These are phyloP conservation scores for Aureobasidium sp. DNA, from an alignment of 2,329 filamentous ascomycete species.

Conservation along the genomic window DNA sequence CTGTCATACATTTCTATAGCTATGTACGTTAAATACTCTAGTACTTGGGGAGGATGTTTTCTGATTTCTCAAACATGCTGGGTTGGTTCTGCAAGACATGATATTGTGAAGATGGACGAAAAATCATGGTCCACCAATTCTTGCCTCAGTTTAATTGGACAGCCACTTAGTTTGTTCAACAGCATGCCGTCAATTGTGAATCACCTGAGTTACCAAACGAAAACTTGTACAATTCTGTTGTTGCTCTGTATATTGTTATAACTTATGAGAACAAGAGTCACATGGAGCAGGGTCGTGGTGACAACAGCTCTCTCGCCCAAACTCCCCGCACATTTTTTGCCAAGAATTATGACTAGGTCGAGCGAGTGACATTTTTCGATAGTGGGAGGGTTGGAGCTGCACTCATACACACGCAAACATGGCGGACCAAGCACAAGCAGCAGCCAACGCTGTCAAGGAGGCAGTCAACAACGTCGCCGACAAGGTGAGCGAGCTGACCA, in stretches of 20 bases:
- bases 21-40: too few relatives aligned
- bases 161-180: too few relatives aligned
- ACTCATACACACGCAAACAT: conserved; percentile 16
- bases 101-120: too few relatives aligned
- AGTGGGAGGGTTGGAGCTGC: not conserved
- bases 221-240: too few relatives aligned
- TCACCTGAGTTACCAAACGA: too few relatives aligned
- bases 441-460: conserved; percentile 29
- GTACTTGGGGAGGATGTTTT: not conserved
- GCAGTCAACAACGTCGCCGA: conserved; percentile 26
- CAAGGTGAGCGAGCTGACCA: conserved; percentile 25
- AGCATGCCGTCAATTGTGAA: too few relatives aligned
- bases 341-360: not conserved
- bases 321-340: not conserved
- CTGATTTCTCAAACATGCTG: too few relatives aligned
- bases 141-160: too few relatives aligned
- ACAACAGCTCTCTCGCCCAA: not conserved
- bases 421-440: conserved; percentile 27
- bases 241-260: too few relatives aligned
- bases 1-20: too few relatives aligned
- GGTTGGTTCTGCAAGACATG: too few relatives aligned
- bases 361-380: conserved; percentile 1
- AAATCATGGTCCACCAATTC: too few relatives aligned
- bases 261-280: not conserved
- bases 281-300: not conserved